Evolutionary conservation across 2,329 filamentous ascomycete species (phyloP), one percentile per base, ranked within the genome.

Genomic region (Beauveria medogensis): DNA sequence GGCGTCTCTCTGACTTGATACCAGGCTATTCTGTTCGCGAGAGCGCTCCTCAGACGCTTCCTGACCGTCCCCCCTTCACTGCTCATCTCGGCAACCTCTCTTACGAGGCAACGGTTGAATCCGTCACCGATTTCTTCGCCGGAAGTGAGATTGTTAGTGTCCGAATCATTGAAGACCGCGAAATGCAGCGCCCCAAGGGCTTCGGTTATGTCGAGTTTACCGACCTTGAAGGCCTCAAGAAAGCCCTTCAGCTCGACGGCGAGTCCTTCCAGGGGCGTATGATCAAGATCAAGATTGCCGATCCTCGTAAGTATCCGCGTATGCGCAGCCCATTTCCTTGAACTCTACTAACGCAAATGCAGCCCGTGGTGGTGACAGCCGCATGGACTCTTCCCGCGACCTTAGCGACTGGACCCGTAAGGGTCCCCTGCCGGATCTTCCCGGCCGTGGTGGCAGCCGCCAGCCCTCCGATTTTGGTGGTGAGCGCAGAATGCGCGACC

Each of bases 191-290:
- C 71, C 94, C 94, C 66, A 99, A 99, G 81, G 94, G 94, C 54
- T 99, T 99, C 70, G 94, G 93, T 64, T 99, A 99, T 74, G 93
- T 96, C 66, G 94, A 99, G 75, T 99, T 99, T 70, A 86, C 82
- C 66, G 88, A 86, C 56, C 78, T 94, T 50, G 93, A 97, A 55
- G 93, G 93, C 63, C 80, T 99, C 70, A 95, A 96, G 80, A 89
- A 92, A 77, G 94, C 94, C 61, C 83, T 99, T 65, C 85, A 86
- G 62, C 83, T 94, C 65, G 92, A 92, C 70, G 90, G 91, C 69
- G 81, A 85, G 63, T 86, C 85, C 62, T 92, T 97, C 74, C 89
- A 95, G 74, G 92, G 92, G 68, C 88, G 94, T 67, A 89, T 87
- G 71, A 92, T 99, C 73, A 87, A 91, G 73, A 88, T 97, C 73